Evolutionary conservation across 192 early-diverging fungal species (phyloP).

Genomic region (Backusella parvicylindrica): DNA sequence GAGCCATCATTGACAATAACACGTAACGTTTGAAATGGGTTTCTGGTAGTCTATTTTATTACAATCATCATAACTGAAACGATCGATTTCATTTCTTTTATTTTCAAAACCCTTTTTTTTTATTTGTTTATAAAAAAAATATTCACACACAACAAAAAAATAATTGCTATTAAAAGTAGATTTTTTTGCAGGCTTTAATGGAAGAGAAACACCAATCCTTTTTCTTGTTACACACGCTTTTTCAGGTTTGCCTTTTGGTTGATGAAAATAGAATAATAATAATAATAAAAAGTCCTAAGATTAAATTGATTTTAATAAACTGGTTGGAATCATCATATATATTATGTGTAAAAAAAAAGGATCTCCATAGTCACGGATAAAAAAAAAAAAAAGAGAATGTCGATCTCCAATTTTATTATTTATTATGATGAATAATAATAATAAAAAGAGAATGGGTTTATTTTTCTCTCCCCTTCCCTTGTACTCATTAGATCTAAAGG

Average conservation of each 20-base stretch:
- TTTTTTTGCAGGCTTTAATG: background rate
- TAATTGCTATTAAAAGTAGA: background rate
- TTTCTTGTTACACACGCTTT: background rate
- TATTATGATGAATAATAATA: background rate
- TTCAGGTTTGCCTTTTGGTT: background rate
- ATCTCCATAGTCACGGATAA: background rate
- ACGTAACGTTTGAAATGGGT: background rate
- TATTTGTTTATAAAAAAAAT: background rate
- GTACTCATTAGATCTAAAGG: background rate
- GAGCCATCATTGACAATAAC: background rate
- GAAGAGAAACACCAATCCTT: background rate
- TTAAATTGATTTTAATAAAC: conserved; percentile 1
- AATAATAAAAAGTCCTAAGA: background rate
- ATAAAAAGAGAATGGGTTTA: background rate
- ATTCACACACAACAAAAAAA: background rate
- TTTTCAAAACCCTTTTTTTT: background rate
- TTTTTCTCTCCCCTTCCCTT: background rate
- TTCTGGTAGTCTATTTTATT: background rate
- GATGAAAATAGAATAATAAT: background rate
- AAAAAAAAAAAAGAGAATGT: background rate
- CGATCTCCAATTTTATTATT: background rate
- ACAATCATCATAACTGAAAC: background rate
- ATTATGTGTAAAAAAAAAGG: background rate
- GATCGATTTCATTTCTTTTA: background rate
- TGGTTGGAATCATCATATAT: background rate